Conservation (phyloP, 208 protist species). For the Leishmania gerbilli region DNA sequence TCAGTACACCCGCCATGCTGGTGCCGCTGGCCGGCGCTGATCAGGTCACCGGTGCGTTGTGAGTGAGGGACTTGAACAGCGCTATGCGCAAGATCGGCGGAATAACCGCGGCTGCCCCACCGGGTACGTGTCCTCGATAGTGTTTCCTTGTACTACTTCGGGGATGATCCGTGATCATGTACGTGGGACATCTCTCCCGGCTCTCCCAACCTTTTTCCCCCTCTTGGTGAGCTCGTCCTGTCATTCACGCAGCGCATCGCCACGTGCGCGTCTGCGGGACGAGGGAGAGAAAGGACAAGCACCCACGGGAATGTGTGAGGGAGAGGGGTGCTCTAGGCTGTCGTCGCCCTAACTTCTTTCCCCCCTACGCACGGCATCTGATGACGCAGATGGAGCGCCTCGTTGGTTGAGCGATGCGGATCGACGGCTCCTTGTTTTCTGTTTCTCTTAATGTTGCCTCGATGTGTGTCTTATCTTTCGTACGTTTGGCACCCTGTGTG, state of each 20-base stretch:
- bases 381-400: background rate
- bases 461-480: background rate
- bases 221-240: background rate
- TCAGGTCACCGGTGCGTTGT: background rate
- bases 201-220: background rate
- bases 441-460: conserved; percentile 12
- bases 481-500: background rate
- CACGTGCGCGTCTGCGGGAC: background rate
- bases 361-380: background rate
- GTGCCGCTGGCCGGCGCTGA: conserved; percentile 26
- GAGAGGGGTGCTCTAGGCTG: background rate
- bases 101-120: background rate
- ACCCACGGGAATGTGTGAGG: background rate
- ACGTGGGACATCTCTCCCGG: conserved; percentile 6
- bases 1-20: conserved; percentile 60
- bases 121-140: background rate
- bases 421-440: conserved; percentile 2
- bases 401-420: background rate
- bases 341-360: background rate
- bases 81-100: background rate
- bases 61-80: background rate
- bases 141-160: conserved; percentile 6
- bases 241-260: background rate
- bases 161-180: conserved; percentile 3
- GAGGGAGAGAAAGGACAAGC: background rate